Evolutionary conservation across 1,284 basidiomycete genomes (phyloP).

Genomic region (Boletus mariae): DNA sequence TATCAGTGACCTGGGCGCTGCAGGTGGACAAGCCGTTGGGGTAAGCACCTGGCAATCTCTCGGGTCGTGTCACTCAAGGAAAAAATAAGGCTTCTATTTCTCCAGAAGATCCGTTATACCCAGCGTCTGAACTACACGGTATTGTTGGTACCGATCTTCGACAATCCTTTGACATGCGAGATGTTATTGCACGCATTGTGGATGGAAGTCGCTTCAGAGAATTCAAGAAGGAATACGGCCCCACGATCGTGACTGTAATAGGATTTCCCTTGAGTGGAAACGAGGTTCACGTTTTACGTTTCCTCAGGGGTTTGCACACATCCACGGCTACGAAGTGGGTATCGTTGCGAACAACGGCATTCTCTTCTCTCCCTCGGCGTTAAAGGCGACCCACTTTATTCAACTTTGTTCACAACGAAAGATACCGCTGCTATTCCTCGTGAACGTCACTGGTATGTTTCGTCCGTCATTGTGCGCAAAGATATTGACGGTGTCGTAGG

Average conservation of each 20-base stretch:
- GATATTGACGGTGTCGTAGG: slow-evolving; percentile 38
- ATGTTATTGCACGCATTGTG: slow-evolving; percentile 87
- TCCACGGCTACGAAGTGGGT: slow-evolving; percentile 86
- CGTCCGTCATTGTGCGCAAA: not conserved
- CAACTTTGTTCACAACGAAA: slow-evolving; percentile 89
- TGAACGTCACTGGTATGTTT: slow-evolving; percentile 78
- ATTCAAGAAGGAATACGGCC: slow-evolving; percentile 93
- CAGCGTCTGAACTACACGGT: slow-evolving; percentile 79
- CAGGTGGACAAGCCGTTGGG: slow-evolving; percentile 45
- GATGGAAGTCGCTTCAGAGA: slow-evolving; percentile 92
- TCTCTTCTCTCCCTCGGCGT: slow-evolving; percentile 87
- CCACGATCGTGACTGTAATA: slow-evolving; percentile 82
- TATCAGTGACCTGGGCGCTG: slow-evolving; percentile 73
- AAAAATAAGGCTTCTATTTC: slow-evolving; percentile 49
- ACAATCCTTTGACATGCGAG: slow-evolving; percentile 89
- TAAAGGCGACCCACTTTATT: slow-evolving; percentile 95
- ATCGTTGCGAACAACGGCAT: slow-evolving; percentile 95
- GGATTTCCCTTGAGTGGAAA: slow-evolving; percentile 12
- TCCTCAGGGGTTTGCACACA: slow-evolving; percentile 79
- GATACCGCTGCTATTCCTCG: slow-evolving; percentile 89
- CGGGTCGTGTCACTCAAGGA: slow-evolving; percentile 11
- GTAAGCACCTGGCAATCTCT: slow-evolving; percentile 37
- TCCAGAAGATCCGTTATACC: slow-evolving; percentile 77
- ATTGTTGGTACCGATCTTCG: slow-evolving; percentile 89
- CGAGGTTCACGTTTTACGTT: slow-evolving; percentile 8